Evolutionary conservation across 805 yeast species (phyloP).

Genomic region (Candida loeiensis): DNA sequence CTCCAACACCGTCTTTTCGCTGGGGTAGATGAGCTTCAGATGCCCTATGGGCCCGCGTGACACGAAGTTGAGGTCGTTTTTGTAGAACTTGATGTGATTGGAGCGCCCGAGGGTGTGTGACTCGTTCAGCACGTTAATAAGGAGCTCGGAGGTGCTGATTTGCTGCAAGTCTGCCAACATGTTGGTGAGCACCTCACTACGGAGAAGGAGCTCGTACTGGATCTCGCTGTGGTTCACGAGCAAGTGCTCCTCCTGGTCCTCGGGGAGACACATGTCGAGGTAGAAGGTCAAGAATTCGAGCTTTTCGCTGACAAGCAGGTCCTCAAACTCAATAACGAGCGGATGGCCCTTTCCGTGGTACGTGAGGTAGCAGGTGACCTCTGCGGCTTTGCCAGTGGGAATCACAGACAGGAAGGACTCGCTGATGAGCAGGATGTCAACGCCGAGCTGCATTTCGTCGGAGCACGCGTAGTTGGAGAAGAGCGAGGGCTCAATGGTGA

Average conservation of each 20-base stretch:
- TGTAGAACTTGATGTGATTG: constrained; percentile 7
- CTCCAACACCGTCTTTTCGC: constrained; percentile 58
- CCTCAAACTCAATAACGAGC: constrained; percentile 40
- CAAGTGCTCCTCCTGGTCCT: constrained; percentile 16
- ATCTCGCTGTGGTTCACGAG: constrained; percentile 28
- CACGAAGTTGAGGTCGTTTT: constrained; percentile 50
- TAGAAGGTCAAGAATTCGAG: constrained; percentile 40
- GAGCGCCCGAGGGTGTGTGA: constrained; percentile 7
- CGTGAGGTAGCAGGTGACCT: constrained; percentile 31
- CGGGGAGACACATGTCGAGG: constrained; percentile 23
- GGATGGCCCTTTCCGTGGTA: constrained; percentile 41
- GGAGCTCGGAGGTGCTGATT: constrained; percentile 35
- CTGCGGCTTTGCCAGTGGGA: constrained; percentile 1
- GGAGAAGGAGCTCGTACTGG: constrained; percentile 34
- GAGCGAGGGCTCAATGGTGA: constrained; percentile 35
- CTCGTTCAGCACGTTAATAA: constrained; percentile 27
- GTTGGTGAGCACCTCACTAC: constrained; percentile 36
- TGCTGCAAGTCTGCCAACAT: constrained; percentile 34
- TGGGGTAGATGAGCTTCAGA: constrained; percentile 64
- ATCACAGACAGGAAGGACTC: constrained; percentile 34
- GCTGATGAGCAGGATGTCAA: constrained; percentile 33
- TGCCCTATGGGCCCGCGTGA: constrained; percentile 73
- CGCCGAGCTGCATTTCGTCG: constrained; percentile 24
- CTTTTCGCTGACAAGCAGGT: constrained; percentile 36
- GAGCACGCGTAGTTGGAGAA: constrained; percentile 28